Evolutionary conservation across 2,329 filamentous ascomycete genomes (phyloP), one percentile per base, ranked within the genome.

Genomic region (Diaporthe longicolla): DNA sequence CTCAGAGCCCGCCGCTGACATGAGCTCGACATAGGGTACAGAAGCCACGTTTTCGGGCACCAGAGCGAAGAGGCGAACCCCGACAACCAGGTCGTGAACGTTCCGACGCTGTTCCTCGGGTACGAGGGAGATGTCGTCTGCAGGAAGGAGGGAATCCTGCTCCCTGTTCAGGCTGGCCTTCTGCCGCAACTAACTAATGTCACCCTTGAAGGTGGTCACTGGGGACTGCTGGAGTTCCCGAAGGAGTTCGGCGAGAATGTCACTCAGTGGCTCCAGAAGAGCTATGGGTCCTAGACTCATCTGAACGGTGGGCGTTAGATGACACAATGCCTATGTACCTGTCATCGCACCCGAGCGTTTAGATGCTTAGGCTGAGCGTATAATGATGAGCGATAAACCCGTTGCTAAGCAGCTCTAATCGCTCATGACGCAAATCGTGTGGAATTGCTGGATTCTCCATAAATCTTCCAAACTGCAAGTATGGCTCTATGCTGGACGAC

Each of bases 201-300:
- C 37, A 75, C 65, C 9, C 74, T 80, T 19, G 75, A 80, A 1
- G 78, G 78, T 13, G 80, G 76, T 0, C 82, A 83, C 40, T 82
- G 80, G 81, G 77, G 77, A 3, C 66, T 80, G 3, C 70, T 81
- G n/a, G 81, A 82, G 74, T 77, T 76, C 48, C 81, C 81, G 2
- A 73, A 55, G 10, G 77, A 78, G 48, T 76, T 81, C 61, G 80
- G 78, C 1, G n/a, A 54, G 66, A 55, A 35, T 43, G 48, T 75
- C 4, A 57, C 68, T 29, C 52, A 29, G 26, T 75, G 72, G 71
- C 52, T 75, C 21, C 54, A 70, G 11, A 55, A 63, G 45, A 63
- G 4, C n/a, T 68, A 73, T 32, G 57, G 45, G 19, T 71, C 70
- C n/a, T 71, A 21, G 66, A 3, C 26, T 24, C n/a, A 1, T 45